phyloP scores from a whole-genome alignment of 768 basidiomycete species.

The Agrocybe chaxingu region DNA sequence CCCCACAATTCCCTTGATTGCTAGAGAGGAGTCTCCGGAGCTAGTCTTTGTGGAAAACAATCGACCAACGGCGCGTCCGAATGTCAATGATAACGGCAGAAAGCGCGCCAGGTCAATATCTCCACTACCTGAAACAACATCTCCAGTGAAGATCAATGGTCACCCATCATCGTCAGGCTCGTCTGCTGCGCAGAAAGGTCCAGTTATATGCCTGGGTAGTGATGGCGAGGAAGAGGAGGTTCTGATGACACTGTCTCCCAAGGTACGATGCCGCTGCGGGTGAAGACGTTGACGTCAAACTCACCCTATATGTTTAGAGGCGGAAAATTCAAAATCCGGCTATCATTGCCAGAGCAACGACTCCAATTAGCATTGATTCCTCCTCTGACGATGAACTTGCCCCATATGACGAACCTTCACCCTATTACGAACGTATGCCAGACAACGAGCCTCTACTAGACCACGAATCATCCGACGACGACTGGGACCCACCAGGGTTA shows the following conservation, averaged over 20 bases:
- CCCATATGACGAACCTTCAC: neutral
- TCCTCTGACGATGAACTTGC: neutral
- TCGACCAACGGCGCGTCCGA: no score
- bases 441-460: neutral
- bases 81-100: no score
- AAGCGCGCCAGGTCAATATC: no score
- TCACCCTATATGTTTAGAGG: neutral
- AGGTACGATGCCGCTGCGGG: conserved; percentile 1
- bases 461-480: conserved; percentile 16
- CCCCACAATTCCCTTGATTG: no score
- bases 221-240: conserved; percentile 12
- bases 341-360: neutral
- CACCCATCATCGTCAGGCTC: neutral
- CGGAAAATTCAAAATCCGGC: neutral
- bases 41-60: no score
- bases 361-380: neutral
- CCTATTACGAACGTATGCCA: neutral
- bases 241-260: conserved; percentile 1
- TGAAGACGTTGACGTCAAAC: neutral
- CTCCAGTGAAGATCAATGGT: neutral
- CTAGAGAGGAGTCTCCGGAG: no score
- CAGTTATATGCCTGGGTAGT: conserved; percentile 9
- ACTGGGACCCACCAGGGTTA: conserved; percentile 19
- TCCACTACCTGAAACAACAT: neutral
- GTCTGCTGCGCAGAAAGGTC: neutral